Base-by-base conservation (phyloP, 768 basidiomycete species). In the Mycena polygramma region DNA sequence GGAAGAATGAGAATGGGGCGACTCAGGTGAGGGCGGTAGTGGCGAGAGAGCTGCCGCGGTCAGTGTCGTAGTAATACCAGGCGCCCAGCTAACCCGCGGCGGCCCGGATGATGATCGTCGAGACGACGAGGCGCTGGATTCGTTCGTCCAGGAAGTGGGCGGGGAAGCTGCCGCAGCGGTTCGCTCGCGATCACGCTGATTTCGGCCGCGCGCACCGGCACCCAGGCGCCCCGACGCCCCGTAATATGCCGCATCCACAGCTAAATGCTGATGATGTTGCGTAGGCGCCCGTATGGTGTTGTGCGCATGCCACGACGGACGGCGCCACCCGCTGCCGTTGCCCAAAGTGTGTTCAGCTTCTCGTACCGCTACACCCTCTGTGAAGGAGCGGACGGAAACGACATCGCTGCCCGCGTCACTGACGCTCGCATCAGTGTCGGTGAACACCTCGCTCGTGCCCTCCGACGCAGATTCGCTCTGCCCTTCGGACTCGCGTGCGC, bases 401-500 rank as follows among this genome's bases (percentile, higher is more conserved):
- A 90, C 85, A 75, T 93, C 92, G 72, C 93, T 92, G 20, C 88
- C 88, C 74, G 89, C 90, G 22, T 87, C 85, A 53, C 85, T 79
- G 60, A 90, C 91, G 7, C 88, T 90, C 11, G 84, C 86, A 66
- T 92, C 92, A 26, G 91, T 92, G 75, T 94, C 93, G 10, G 91
- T 91, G 70, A 88, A 79, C 46, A 87, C 82, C 64, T 92, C 92
- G 76, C 90, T 90, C 66, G 87, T 89, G 67, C 86, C 88, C 57
- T 73, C 72, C 17, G 91, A 91, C 17, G 88, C 87, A 1, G 86
- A 87, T n/a, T 83, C 80, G 60, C 80, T 81, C 5, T 83, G 79
- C 13, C 79, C 74, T 60, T 88, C 86, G 15, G 63, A 43, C 61
- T 66, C 62, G 5, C 57, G 63, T 0, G 68, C 72, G 24, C 63